Percentiles rank a stretch among this genome's conserved stretches.
These are phyloP conservation scores for Posidonia oceanica DNA, from an alignment of 116 monocot species.

Conservation along the genomic window DNA sequence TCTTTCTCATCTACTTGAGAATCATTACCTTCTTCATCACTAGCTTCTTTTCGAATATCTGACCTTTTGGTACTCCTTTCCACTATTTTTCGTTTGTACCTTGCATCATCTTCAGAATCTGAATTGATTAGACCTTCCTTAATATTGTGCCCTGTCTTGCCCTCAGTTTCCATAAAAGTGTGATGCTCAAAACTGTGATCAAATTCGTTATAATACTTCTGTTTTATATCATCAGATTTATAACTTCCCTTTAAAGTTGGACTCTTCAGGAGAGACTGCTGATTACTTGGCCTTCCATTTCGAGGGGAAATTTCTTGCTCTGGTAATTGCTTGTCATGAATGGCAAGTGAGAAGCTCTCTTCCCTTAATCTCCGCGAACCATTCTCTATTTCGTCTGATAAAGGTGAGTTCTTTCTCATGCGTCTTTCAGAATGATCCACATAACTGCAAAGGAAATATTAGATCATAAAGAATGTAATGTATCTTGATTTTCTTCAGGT, in stretches of 20 bases:
- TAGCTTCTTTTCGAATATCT: constrained; percentile 21
- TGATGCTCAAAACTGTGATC: constrained; percentile 15
- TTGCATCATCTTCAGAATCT: constrained; percentile 32
- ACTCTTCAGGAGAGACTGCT: constrained; percentile 6
- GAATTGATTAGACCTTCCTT: constrained; percentile 13
- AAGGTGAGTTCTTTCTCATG: constrained; percentile 13
- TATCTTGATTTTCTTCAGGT: no score
- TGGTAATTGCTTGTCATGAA: constrained; percentile 3
- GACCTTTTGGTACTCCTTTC: constrained; percentile 35
- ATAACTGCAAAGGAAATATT: constrained; percentile 21
- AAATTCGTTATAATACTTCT: constrained; percentile 1
- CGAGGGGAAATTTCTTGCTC: constrained; percentile 6
- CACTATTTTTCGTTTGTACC: constrained; percentile 9
- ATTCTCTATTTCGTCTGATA: constrained; percentile 35
- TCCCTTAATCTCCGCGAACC: constrained; percentile 22
- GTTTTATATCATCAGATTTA: constrained; percentile 4
- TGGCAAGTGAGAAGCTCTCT: constrained; percentile 13
- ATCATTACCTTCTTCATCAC: constrained; percentile 37
- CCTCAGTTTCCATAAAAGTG: constrained; percentile 9
- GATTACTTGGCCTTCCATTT: constrained; percentile 10
- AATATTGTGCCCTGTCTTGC: neutral
- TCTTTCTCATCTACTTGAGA: constrained; percentile 41
- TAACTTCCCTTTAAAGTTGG: constrained; percentile 1
- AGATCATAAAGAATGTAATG: neutral
- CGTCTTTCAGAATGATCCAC: constrained; percentile 13